Percentiles rank a stretch among this genome's conserved stretches.
Conservation (phyloP, 1,139 yeast genomes). For the Yamadazyma trypodendri region DNA sequence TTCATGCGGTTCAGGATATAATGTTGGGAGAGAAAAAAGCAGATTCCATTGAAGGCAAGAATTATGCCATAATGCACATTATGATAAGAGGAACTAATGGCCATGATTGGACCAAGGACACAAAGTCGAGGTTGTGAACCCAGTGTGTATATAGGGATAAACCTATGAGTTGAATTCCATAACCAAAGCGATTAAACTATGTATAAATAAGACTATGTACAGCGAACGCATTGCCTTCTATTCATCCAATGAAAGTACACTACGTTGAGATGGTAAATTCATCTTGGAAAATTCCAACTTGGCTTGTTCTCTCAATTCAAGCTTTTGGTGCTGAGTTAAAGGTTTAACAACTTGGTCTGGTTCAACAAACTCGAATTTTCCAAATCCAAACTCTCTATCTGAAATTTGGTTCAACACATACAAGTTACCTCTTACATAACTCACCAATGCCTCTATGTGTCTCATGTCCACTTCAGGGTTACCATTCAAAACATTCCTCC, state of each 20-base stretch:
- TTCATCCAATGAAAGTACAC: slow-evolving; percentile 63
- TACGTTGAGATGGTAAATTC: slow-evolving; percentile 60
- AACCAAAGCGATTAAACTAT: neutral
- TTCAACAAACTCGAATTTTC: slow-evolving; percentile 81
- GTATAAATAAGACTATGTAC: slow-evolving; percentile 6
- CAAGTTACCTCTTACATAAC: slow-evolving; percentile 84
- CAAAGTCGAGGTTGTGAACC: slow-evolving; percentile 16
- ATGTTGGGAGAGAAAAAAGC: slow-evolving; percentile 42
- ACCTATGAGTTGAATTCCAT: neutral
- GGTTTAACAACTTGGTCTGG: slow-evolving; percentile 79
- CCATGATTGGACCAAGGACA: slow-evolving; percentile 31
- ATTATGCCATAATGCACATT: slow-evolving; percentile 56
- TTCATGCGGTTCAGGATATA: slow-evolving; percentile 48
- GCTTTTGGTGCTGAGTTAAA: slow-evolving; percentile 62
- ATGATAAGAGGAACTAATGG: slow-evolving; percentile 55
- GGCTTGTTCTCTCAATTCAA: slow-evolving; percentile 39
- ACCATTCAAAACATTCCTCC: slow-evolving; percentile 91
- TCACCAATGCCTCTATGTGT: slow-evolving; percentile 82
- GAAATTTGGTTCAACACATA: slow-evolving; percentile 81
- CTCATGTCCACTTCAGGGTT: slow-evolving; percentile 78
- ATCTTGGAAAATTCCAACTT: slow-evolving; percentile 35
- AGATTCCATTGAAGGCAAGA: slow-evolving; percentile 39
- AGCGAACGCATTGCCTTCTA: slow-evolving; percentile 12
- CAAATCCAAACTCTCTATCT: slow-evolving; percentile 91
- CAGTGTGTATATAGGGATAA: neutral